These are phyloP conservation scores for Epichloe brachyelytri DNA, from an alignment of 2,329 filamentous ascomycete species.

Conservation along the genomic window DNA sequence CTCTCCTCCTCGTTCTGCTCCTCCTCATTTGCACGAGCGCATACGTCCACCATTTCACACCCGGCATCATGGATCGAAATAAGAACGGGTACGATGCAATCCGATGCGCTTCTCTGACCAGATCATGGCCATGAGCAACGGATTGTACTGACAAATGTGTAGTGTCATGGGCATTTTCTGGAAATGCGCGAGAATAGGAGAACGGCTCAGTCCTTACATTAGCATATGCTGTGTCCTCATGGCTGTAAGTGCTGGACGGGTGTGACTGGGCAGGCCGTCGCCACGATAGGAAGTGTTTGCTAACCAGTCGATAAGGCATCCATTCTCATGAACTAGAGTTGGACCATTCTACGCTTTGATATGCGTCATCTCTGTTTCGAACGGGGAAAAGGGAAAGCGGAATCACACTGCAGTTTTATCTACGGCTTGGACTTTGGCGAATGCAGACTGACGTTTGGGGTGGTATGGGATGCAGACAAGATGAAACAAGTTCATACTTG, in stretches of 20 bases:
- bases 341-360: neutral
- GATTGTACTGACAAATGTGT: slow-evolving; percentile 1
- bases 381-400: neutral
- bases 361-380: neutral
- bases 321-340: slow-evolving; percentile 24
- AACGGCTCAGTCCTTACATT: slow-evolving; percentile 88
- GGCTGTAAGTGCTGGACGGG: slow-evolving; percentile 49
- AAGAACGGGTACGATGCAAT: slow-evolving; percentile 60
- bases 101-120: neutral
- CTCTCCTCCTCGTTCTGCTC: slow-evolving; percentile 83
- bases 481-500: neutral
- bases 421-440: neutral
- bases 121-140: neutral
- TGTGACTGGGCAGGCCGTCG: too few relatives aligned
- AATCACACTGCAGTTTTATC: neutral
- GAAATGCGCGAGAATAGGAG: slow-evolving; percentile 88
- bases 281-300: neutral
- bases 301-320: slow-evolving; percentile 16
- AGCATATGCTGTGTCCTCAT: slow-evolving; percentile 87
- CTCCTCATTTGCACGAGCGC: slow-evolving; percentile 93
- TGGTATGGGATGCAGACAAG: neutral
- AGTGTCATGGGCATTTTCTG: slow-evolving; percentile 81
- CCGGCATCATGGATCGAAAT: slow-evolving; percentile 80
- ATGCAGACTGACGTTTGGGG: neutral
- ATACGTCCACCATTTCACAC: slow-evolving; percentile 84